Base-by-base conservation (phyloP, 192 early-diverging fungal genomes). In the Podila minutissima region DNA sequence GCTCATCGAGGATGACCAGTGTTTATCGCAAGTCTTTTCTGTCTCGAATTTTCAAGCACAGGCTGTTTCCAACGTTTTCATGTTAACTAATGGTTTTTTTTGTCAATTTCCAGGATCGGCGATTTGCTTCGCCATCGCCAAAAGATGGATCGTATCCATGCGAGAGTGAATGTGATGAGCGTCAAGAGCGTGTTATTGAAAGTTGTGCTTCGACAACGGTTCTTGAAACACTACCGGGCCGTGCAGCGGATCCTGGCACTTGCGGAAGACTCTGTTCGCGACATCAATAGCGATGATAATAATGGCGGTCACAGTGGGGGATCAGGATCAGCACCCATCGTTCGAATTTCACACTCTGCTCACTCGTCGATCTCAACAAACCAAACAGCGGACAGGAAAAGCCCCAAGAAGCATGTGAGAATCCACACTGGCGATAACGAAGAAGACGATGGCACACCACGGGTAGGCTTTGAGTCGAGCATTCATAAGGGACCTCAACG, bases 1-100 rank as follows among this genome's bases (percentile, higher is more conserved):
- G 66, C 60, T 90, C 28, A 85, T 87, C 59, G 81, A 86, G 62
- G 85, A 87, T 51, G 89, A 90, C n/a, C 74, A 87, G 59, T 84
- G 85, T 5, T 72, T 90, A 9, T 81, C 77, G 53, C 22, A 55
- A 55, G 53, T 55, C 0, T 9, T 55, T 55, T 26, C 53, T 26
- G 8, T 22, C 22, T 12, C 19, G n/a, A 2, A 24, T 55, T 55
- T 55, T 55, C 2, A 2, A 55, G n/a, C 22, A 24, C 53, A 24
- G 12, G 0, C 8, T 55, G 8, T 24, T 24, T 22, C 20, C 5
- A 9, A 55, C 53, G 17, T 55, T 22, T 22, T 55, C 19, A 8
- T 55, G 1, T 26, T 55, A 17, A n/a, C 6, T 55, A 17, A 13
- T n/a, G n/a, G n/a, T 17, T 1, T 26, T 7, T 55, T 55, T 0